These are phyloP conservation scores for Lantana camara DNA, from an alignment of 257 asterid species.

Conservation along the genomic window DNA sequence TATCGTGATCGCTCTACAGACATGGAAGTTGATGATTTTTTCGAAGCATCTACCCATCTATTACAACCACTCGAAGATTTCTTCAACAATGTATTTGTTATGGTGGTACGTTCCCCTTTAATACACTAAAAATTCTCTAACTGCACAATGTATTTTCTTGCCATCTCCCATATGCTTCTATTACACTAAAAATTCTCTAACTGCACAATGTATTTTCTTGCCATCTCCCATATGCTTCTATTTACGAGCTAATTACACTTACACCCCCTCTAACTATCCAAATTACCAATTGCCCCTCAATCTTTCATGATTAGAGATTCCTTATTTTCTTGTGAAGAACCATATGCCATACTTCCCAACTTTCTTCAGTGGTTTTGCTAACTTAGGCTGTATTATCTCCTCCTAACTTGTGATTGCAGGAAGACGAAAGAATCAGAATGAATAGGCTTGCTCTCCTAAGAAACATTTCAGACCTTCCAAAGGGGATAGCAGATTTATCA, in stretches of 20 bases:
- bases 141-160: not conserved
- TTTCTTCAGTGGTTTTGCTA: not conserved
- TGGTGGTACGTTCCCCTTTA: conserved; percentile 77
- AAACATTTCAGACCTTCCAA: conserved; percentile 78
- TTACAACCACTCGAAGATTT: conserved; percentile 84
- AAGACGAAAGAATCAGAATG: conserved; percentile 75
- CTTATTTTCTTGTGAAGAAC: not conserved
- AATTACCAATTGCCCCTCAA: not conserved
- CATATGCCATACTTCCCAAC: not conserved
- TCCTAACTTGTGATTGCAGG: conserved; percentile 52
- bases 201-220: not conserved
- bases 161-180: not conserved
- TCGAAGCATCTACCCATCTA: conserved; percentile 62
- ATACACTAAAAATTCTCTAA: not conserved
- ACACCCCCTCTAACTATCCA: too few relatives aligned
- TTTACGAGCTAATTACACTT: too few relatives aligned
- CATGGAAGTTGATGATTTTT: conserved; percentile 92
- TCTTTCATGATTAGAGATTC: not conserved
- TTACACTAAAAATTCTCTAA: not conserved
- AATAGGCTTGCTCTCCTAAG: conserved; percentile 87
- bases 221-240: too few relatives aligned
- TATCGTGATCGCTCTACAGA: conserved; percentile 50
- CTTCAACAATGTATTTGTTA: conserved; percentile 83
- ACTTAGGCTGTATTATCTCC: conserved; percentile 4
- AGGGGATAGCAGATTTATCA: conserved; percentile 91